Evolutionary conservation across 1,284 basidiomycete genomes (phyloP).

Genomic region (Exobasidium rhododendri): DNA sequence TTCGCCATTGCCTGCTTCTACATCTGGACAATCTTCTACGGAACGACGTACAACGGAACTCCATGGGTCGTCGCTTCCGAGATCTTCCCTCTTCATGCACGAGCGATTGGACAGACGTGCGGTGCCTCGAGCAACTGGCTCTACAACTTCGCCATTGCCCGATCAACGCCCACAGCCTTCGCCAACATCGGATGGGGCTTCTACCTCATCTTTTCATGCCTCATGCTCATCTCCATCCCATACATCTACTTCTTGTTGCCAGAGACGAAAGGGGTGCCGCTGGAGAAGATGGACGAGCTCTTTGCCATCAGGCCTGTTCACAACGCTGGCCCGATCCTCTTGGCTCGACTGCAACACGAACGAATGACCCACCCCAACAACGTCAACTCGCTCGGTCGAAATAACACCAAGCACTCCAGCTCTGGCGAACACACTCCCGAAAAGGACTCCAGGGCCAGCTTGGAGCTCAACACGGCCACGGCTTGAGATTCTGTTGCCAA

Average conservation of each 20-base stretch:
- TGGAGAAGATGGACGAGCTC: constrained; percentile 28
- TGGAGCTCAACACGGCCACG: background rate
- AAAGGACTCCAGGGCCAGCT: background rate
- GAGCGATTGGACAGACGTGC: constrained; percentile 36
- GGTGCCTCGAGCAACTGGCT: constrained; percentile 20
- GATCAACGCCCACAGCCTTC: constrained; percentile 48
- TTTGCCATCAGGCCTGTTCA: constrained; percentile 20
- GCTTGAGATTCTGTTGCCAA: no score
- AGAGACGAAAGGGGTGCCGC: constrained; percentile 25
- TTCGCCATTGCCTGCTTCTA: constrained; percentile 38
- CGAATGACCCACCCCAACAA: background rate
- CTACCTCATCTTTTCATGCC: constrained; percentile 50
- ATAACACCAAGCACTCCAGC: background rate
- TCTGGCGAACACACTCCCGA: background rate
- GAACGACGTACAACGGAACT: constrained; percentile 41
- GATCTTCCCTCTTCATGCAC: constrained; percentile 11
- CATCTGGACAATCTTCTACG: constrained; percentile 39
- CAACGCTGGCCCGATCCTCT: constrained; percentile 8
- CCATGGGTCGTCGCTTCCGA: constrained; percentile 34
- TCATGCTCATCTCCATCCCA: constrained; percentile 17
- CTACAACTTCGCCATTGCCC: constrained; percentile 31
- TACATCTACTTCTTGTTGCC: constrained; percentile 26
- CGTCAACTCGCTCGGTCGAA: background rate
- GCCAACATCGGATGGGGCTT: constrained; percentile 36
- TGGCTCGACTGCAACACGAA: constrained; percentile 4